Evolutionary conservation across 345 rosid species (phyloP).

Genomic region (Barbarea vulgaris): DNA sequence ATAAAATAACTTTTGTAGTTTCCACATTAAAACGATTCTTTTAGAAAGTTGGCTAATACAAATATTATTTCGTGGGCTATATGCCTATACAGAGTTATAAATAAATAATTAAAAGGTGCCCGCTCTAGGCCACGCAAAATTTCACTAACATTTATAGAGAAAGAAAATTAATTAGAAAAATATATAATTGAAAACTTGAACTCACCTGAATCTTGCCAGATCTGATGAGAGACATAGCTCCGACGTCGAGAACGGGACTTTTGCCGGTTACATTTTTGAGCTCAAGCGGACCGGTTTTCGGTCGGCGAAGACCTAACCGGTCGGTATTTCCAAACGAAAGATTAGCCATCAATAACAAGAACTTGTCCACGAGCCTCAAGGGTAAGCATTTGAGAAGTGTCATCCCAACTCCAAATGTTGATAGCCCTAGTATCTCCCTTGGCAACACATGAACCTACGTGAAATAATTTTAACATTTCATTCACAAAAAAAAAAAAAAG

Average conservation of each 20-base stretch:
- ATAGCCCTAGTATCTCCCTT: slow-evolving; percentile 59
- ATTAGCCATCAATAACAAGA: slow-evolving; percentile 53
- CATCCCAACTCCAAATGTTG: slow-evolving; percentile 65
- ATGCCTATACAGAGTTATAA: not conserved
- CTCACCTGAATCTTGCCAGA: slow-evolving; percentile 66
- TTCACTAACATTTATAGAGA: not conserved
- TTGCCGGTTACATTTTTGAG: slow-evolving; percentile 60
- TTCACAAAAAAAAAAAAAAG: not conserved
- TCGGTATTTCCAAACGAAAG: slow-evolving; percentile 56
- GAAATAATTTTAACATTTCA: not conserved
- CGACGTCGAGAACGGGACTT: slow-evolving; percentile 72
- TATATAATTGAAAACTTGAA: not conserved
- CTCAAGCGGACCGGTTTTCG: slow-evolving; percentile 69
- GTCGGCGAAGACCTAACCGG: slow-evolving; percentile 57
- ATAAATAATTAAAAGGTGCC: slow-evolving; percentile 4
- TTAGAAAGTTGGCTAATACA: slow-evolving; percentile 17
- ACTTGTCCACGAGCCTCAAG: slow-evolving; percentile 51
- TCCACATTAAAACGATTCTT: slow-evolving; percentile 23
- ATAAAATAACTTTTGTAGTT: slow-evolving; percentile 10
- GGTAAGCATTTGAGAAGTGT: slow-evolving; percentile 65
- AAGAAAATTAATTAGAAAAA: not conserved
- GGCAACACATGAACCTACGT: slow-evolving; percentile 68
- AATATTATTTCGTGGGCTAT: not conserved
- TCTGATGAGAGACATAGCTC: slow-evolving; percentile 57
- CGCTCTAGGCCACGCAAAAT: not conserved